Evolutionary conservation across 2,329 filamentous ascomycete genomes (phyloP).

Genomic region (Ophiostoma montium): DNA sequence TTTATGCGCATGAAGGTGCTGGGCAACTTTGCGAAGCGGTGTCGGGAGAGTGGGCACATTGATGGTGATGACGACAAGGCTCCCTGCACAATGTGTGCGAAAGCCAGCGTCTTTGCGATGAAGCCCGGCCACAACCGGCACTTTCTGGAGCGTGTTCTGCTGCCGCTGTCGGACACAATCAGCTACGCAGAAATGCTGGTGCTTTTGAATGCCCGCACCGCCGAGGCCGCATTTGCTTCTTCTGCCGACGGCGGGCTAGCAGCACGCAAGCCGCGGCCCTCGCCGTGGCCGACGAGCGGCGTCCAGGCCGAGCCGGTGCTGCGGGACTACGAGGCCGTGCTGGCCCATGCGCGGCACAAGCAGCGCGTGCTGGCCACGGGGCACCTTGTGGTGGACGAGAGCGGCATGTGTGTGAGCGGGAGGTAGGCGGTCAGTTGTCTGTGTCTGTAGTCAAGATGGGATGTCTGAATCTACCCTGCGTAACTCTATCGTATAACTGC

Average conservation of each 20-base stretch:
- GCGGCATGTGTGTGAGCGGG: not conserved
- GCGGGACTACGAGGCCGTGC: not conserved
- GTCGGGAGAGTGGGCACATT: not conserved
- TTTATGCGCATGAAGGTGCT: not conserved
- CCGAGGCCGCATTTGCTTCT: not conserved
- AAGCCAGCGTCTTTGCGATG: not conserved
- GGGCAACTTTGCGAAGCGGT: not conserved
- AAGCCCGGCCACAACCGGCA: not conserved
- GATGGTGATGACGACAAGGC: not conserved
- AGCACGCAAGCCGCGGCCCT: not conserved
- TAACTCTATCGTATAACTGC: no score
- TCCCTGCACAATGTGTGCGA: not conserved
- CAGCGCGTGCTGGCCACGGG: not conserved
- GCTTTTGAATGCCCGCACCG: not conserved
- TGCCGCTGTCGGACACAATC: not conserved
- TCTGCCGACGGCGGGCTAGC: not conserved
- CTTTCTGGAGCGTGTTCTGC: not conserved
- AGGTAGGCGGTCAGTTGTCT: no score
- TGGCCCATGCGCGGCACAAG: not conserved
- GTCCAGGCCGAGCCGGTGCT: not conserved
- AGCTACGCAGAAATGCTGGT: not conserved
- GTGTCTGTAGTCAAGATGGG: no score
- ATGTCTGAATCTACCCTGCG: no score
- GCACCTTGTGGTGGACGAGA: not conserved
- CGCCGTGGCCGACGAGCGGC: not conserved